Evolutionary conservation across 495 filamentous ascomycete species (phyloP).

Genomic region (Podospora sp.): DNA sequence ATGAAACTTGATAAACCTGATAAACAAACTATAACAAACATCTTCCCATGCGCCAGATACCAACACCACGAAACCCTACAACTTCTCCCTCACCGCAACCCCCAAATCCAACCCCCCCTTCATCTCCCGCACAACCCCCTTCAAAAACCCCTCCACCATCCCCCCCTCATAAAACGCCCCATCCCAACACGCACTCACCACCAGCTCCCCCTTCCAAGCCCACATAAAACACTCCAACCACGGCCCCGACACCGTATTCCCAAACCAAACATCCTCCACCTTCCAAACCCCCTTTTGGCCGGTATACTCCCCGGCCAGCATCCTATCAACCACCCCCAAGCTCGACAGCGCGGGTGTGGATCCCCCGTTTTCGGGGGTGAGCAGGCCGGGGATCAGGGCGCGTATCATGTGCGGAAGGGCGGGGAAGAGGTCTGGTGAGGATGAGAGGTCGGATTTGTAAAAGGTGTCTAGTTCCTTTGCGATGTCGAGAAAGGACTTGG

Average conservation of each 20-base stretch:
- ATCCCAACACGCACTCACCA: constrained; percentile 14
- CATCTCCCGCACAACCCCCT: not conserved
- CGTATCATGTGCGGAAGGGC: constrained; percentile 12
- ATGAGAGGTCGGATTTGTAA: constrained; percentile 7
- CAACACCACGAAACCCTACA: no score
- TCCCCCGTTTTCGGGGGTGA: not conserved
- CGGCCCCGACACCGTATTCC: constrained; percentile 13
- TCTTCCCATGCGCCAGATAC: no score
- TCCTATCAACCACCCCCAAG: constrained; percentile 10
- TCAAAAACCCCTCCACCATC: not conserved
- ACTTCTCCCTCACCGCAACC: not conserved
- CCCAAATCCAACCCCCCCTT: not conserved
- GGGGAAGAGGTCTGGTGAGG: not conserved
- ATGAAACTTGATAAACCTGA: no score
- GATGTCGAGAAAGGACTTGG: not conserved
- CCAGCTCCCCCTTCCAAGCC: constrained; percentile 13
- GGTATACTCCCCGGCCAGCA: not conserved
- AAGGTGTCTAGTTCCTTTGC: constrained; percentile 4
- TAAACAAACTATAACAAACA: no score
- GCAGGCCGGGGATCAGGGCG: constrained; percentile 6
- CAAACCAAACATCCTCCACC: constrained; percentile 18
- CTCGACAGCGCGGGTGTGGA: constrained; percentile 15
- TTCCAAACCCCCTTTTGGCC: not conserved
- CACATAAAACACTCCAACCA: constrained; percentile 18
- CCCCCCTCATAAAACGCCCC: not conserved